These are phyloP conservation scores for Clavariopsis aquatica DNA, from an alignment of 495 filamentous ascomycete genomes.

Conservation along the genomic window DNA sequence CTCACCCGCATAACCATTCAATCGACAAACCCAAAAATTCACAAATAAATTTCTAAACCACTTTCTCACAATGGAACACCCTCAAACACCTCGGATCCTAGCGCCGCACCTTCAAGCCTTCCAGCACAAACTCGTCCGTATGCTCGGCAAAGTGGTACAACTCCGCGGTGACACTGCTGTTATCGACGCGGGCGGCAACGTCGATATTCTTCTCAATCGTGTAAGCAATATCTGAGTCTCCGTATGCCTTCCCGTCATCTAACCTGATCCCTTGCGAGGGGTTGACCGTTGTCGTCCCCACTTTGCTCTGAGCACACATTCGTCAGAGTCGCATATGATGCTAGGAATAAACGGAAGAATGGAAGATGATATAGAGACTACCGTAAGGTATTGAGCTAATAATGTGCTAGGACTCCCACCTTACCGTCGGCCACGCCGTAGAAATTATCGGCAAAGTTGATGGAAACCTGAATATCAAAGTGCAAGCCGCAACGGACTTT, in stretches of 20 bases:
- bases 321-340: too few species aligned
- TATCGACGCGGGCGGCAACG: constrained; percentile 71
- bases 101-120: constrained; percentile 46
- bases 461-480: constrained; percentile 71
- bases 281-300: too few species aligned
- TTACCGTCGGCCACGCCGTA: constrained; percentile 73
- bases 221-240: constrained; percentile 49
- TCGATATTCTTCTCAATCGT: constrained; percentile 71
- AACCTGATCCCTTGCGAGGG: too few species aligned
- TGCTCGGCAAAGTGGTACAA: constrained; percentile 81
- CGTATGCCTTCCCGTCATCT: too few species aligned
- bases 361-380: not conserved
- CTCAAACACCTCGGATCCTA: constrained; percentile 50
- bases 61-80: constrained; percentile 21
- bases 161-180: constrained; percentile 79
- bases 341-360: too few species aligned
- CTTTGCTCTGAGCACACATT: not conserved
- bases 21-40: too few species aligned
- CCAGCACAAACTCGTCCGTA: constrained; percentile 63
- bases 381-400: too few species aligned
- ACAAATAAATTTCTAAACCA: not conserved
- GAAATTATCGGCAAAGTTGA: constrained; percentile 94
- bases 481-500: constrained; percentile 76
- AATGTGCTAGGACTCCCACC: constrained; percentile 65
- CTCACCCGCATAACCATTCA: too few species aligned